Conservation (phyloP, 805 yeast genomes). For the Wickerhamomyces queroliae region DNA sequence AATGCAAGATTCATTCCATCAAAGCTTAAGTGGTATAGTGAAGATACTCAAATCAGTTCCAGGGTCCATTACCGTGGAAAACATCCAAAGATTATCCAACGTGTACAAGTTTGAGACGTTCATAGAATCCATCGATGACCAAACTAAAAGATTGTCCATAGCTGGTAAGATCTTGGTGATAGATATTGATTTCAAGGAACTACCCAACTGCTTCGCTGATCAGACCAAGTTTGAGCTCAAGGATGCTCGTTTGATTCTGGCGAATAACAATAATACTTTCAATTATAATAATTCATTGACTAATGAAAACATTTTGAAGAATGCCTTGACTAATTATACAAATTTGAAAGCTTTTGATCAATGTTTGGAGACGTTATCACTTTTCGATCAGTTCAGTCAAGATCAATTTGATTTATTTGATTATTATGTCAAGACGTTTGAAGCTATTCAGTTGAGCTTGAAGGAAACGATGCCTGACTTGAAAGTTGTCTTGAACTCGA, state of each 20-base stretch:
- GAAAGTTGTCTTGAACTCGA: conserved; percentile 11
- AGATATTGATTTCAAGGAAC: conserved; percentile 20
- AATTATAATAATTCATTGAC: conserved; percentile 9
- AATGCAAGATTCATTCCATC: conserved; percentile 21
- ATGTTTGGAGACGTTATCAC: conserved; percentile 12
- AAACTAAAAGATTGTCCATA: conserved; percentile 15
- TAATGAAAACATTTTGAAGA: conserved; percentile 13
- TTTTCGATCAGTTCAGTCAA: conserved; percentile 19
- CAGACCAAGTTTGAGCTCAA: conserved; percentile 10
- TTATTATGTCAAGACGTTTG: conserved; percentile 8
- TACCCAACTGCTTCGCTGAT: conserved; percentile 3
- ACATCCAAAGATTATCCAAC: conserved; percentile 20
- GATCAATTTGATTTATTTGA: conserved; percentile 16
- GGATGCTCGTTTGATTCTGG: conserved; percentile 18
- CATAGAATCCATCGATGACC: conserved; percentile 13
- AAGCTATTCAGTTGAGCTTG: conserved; percentile 1
- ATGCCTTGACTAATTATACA: conserved; percentile 8
- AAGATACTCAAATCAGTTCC: conserved; percentile 16
- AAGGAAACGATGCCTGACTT: background rate
- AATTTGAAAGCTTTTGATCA: conserved; percentile 15
- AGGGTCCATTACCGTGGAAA: conserved; percentile 17
- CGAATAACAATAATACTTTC: conserved; percentile 20
- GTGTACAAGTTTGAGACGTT: conserved; percentile 23
- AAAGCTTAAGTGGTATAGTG: conserved; percentile 13
- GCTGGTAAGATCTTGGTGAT: conserved; percentile 24